Percentiles rank a stretch among this genome's conserved stretches.
Evolutionary conservation across 352 stramenopile species (phyloP).

Genomic region (Aphanomyces astaci): DNA sequence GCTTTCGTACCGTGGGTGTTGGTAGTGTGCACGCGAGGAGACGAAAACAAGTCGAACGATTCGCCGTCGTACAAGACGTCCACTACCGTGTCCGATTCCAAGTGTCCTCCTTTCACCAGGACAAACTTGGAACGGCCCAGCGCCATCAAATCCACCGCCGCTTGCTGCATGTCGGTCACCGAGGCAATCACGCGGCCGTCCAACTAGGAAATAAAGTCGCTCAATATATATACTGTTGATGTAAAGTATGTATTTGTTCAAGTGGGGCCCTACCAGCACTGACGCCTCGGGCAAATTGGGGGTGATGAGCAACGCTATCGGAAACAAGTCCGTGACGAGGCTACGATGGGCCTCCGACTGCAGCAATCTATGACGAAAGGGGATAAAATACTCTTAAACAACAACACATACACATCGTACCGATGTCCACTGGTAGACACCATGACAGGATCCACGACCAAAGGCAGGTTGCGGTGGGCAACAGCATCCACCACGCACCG

Average conservation of each 20-base stretch:
- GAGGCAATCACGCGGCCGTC: conserved; percentile 34
- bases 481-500: conserved; percentile 56
- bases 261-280: conserved; percentile 60
- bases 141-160: conserved; percentile 59
- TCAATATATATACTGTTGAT: no score
- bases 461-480: conserved; percentile 31
- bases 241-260: no score
- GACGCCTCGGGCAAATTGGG: conserved; percentile 93
- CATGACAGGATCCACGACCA: conserved; percentile 94
- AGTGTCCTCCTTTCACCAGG: conserved; percentile 91
- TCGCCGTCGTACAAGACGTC: conserved; percentile 25
- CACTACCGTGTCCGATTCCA: background rate
- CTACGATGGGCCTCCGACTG: conserved; percentile 56
- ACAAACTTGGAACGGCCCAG: conserved; percentile 59
- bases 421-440: conserved; percentile 81
- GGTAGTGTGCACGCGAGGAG: background rate
- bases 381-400: background rate
- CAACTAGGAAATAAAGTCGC: no score
- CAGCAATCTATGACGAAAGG: conserved; percentile 43
- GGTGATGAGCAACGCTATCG: conserved; percentile 81
- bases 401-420: background rate
- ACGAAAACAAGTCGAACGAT: background rate
- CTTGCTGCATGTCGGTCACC: conserved; percentile 61
- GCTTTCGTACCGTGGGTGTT: conserved; percentile 49
- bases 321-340: conserved; percentile 80